phyloP scores from a whole-genome alignment of 768 basidiomycete species.

The Epithele typhae region DNA sequence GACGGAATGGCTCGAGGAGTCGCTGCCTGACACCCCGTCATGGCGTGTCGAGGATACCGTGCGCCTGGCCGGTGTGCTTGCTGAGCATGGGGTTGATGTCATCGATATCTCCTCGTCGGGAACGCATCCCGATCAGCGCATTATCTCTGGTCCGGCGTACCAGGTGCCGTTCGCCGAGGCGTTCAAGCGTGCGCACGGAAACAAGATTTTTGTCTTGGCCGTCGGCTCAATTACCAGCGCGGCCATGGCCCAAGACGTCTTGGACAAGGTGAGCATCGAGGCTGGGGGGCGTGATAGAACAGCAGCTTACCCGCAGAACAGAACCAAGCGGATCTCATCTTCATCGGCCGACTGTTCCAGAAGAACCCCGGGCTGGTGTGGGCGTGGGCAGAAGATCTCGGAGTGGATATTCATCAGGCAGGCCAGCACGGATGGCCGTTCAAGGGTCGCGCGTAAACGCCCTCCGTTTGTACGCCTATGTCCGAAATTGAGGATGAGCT shows the following conservation, averaged over 20 bases:
- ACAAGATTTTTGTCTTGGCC: conserved; percentile 40
- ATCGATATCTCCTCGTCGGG: conserved; percentile 71
- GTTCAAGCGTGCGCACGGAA: conserved; percentile 42
- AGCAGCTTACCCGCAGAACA: background rate
- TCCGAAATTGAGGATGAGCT: too few species aligned
- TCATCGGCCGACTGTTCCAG: conserved; percentile 38
- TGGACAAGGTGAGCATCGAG: conserved; percentile 34
- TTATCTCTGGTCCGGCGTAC: conserved; percentile 32
- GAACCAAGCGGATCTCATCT: conserved; percentile 50
- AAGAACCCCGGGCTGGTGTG: conserved; percentile 47
- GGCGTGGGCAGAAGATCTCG: conserved; percentile 51
- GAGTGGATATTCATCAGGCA: conserved; percentile 40
- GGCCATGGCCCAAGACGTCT: conserved; percentile 52
- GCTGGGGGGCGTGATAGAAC: background rate
- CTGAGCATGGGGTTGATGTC: conserved; percentile 64
- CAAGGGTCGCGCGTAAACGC: conserved; percentile 23
- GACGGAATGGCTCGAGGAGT: conserved; percentile 65
- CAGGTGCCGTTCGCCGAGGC: conserved; percentile 15
- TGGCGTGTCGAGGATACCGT: conserved; percentile 70
- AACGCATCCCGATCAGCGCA: conserved; percentile 36
- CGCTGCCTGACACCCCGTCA: conserved; percentile 50
- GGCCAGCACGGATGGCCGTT: conserved; percentile 53
- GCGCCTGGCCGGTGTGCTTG: conserved; percentile 50
- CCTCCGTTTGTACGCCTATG: too few species aligned
- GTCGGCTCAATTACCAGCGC: conserved; percentile 57